phyloP scores from a whole-genome alignment of 371 early-diverging fungal species.

The Sporodiniella umbellata region DNA sequence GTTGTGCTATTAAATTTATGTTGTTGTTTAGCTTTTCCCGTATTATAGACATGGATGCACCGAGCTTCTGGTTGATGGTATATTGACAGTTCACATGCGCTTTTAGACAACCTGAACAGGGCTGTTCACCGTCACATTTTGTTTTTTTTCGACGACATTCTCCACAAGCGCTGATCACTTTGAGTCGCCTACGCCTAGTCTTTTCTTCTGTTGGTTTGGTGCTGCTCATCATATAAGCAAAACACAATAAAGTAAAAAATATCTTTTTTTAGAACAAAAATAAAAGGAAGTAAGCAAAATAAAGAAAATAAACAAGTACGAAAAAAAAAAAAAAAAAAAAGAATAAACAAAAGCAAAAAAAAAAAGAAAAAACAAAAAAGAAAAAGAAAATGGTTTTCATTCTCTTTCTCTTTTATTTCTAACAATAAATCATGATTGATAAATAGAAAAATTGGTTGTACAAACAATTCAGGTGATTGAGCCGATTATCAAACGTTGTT shows the following conservation, averaged over 20 bases:
- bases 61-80: constrained; percentile 2
- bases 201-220: constrained; percentile 12
- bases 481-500: too few relatives aligned
- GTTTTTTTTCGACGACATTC: constrained; percentile 35
- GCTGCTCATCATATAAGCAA: not conserved
- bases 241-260: not conserved
- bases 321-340: not conserved
- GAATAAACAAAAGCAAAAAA: not conserved
- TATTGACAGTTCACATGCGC: constrained; percentile 31
- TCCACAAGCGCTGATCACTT: constrained; percentile 28
- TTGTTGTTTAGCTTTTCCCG: not conserved
- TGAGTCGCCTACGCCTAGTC: constrained; percentile 31
- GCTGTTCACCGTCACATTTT: constrained; percentile 31
- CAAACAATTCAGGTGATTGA: too few relatives aligned
- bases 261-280: not conserved
- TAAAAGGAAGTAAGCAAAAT: not conserved
- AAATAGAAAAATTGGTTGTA: not conserved
- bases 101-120: constrained; percentile 28
- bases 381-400: not conserved
- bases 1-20: constrained; percentile 1
- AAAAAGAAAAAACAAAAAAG: not conserved
- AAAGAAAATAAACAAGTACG: not conserved
- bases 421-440: too few relatives aligned
- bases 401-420: not conserved
- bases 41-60: not conserved